phyloP scores from a whole-genome alignment of 345 rosid genomes.

The Lepidium didymum region DNA sequence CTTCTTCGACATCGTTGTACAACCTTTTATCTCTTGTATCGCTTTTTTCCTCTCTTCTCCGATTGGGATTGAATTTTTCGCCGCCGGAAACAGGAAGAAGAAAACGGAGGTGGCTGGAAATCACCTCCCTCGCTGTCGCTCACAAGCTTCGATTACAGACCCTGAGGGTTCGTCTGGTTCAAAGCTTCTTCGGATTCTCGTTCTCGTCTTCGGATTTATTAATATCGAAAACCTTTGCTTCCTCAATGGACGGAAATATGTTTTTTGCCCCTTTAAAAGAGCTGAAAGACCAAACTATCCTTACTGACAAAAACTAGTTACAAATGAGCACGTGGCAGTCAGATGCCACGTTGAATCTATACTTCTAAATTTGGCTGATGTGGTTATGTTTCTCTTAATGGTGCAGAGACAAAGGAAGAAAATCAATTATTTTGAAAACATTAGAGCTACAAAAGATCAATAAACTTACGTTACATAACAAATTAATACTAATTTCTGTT shows the following conservation, averaged over 20 bases:
- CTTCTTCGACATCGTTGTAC: conserved; percentile 74
- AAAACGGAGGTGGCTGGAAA: not conserved
- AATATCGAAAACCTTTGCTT: conserved; percentile 13
- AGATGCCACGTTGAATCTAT: conserved; percentile 3
- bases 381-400: not conserved
- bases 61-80: conserved; percentile 12
- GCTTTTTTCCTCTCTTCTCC: conserved; percentile 9
- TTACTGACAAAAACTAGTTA: not conserved
- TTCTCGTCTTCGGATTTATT: conserved; percentile 15
- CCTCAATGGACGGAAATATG: conserved; percentile 16
- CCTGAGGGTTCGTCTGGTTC: conserved; percentile 10
- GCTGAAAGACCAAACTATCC: not conserved
- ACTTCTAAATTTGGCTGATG: conserved; percentile 4
- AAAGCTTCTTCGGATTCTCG: conserved; percentile 5
- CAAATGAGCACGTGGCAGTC: conserved; percentile 20
- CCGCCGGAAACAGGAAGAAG: conserved; percentile 15
- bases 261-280: not conserved
- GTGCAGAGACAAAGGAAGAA: not conserved
- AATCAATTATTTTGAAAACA: no score
- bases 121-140: conserved; percentile 5
- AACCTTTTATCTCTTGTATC: not conserved
- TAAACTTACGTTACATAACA: no score
- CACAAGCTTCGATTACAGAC: conserved; percentile 13
- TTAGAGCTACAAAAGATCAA: no score
- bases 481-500: no score